These are phyloP conservation scores for Agrocybe praecox DNA, from an alignment of 768 basidiomycete species.

Conservation along the genomic window DNA sequence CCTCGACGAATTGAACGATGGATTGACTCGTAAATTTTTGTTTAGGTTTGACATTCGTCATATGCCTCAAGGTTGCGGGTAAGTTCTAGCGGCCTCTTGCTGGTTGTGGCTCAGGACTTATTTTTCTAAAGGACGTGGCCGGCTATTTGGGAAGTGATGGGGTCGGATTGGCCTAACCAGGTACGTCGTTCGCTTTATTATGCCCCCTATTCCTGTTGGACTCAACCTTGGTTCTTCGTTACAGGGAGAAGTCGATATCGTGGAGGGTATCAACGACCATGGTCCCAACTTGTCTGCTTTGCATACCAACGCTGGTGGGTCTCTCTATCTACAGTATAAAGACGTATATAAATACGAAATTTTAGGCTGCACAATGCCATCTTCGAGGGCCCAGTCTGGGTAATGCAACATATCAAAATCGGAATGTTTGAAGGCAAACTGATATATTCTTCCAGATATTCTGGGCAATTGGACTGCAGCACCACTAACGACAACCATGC, in stretches of 20 bases:
- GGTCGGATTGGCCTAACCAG: constrained; percentile 46
- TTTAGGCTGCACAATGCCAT: constrained; percentile 49
- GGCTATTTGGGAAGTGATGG: constrained; percentile 54
- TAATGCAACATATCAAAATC: constrained; percentile 20
- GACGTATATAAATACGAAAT: neutral
- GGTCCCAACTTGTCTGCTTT: constrained; percentile 30
- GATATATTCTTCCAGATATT: constrained; percentile 22
- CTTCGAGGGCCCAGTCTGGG: neutral
- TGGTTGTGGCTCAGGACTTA: neutral
- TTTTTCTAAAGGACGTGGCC: constrained; percentile 36
- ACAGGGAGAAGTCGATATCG: constrained; percentile 39
- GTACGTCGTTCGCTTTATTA: constrained; percentile 18
- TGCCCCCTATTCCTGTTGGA: constrained; percentile 11
- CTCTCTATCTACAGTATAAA: neutral
- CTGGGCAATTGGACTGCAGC: constrained; percentile 45
- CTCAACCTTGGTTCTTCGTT: constrained; percentile 15
- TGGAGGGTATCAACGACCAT: constrained; percentile 39
- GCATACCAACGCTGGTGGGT: constrained; percentile 38
- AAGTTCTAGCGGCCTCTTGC: constrained; percentile 5
- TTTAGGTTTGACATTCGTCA: constrained; percentile 34
- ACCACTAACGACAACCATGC: constrained; percentile 41
- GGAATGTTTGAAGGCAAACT: constrained; percentile 38
- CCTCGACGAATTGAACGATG: neutral
- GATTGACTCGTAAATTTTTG: neutral
- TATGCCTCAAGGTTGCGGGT: constrained; percentile 36